phyloP scores from a whole-genome alignment of 768 basidiomycete genomes.

The Daedaleopsis nitida region DNA sequence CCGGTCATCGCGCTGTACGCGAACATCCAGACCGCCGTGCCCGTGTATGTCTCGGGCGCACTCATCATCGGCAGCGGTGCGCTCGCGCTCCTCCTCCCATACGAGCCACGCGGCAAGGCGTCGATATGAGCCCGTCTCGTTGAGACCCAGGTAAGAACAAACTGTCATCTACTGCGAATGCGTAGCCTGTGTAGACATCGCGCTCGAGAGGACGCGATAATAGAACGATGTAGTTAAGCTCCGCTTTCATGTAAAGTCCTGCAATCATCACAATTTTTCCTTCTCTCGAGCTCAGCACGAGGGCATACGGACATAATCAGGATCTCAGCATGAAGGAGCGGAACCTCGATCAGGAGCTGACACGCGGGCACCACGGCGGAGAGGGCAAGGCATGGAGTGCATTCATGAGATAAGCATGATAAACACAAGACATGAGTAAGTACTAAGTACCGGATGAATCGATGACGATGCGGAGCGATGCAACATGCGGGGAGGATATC shows the following conservation, averaged over 20 bases:
- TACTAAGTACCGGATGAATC: not conserved
- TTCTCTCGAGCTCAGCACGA: no score
- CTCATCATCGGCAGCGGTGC: conserved; percentile 62
- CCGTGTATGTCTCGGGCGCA: conserved; percentile 72
- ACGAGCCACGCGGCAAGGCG: conserved; percentile 76
- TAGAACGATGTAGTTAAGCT: no score
- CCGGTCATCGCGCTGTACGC: conserved; percentile 74
- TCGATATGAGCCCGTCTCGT: conserved; percentile 1
- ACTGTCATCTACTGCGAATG: no score
- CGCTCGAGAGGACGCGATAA: no score
- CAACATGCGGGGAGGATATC: not conserved
- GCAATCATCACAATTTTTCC: no score
- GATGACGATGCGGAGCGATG: not conserved
- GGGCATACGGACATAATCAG: no score
- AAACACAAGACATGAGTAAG: not conserved
- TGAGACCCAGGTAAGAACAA: no score
- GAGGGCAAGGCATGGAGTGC: not conserved
- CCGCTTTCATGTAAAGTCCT: no score
- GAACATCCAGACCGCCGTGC: conserved; percentile 61
- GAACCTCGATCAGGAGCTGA: no score
- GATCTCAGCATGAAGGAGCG: no score
- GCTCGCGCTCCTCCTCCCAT: conserved; percentile 65
- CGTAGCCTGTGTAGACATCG: no score
- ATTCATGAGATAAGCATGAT: not conserved
- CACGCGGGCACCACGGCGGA: no score